phyloP scores from a whole-genome alignment of 176 grass and related monocot species.

The maize (Zea mays) region Zm-B73-REFERENCE-NAM-5.0 NC_050101.1:69193001-69193500 shows the following conservation, averaged over 20 bases:
- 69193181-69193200: slow-evolving; percentile 81
- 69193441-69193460: not conserved
- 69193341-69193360: slow-evolving; percentile 94
- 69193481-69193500: not conserved
- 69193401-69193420: slow-evolving; percentile 7
- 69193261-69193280: no score
- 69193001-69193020: no score
- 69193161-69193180: slow-evolving; percentile 94
- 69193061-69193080: slow-evolving; percentile 28
- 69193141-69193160: slow-evolving; percentile 90
- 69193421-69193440: not conserved
- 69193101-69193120: slow-evolving; percentile 68
- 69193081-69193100: slow-evolving; percentile 91
- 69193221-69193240: no score
- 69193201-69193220: slow-evolving; percentile 41
- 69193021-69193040: slow-evolving; percentile 11
- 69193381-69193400: slow-evolving; percentile 25
- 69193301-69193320: slow-evolving; percentile 61
- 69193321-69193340: slow-evolving; percentile 86
- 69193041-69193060: slow-evolving; percentile 5
- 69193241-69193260: no score
- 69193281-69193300: no score
- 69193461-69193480: not conserved
- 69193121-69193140: slow-evolving; percentile 85
- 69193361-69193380: slow-evolving; percentile 58